phyloP scores from a whole-genome alignment of 225 moss, liverwort and hornwort genomes.

The Marchantia polymorpha region DNA sequence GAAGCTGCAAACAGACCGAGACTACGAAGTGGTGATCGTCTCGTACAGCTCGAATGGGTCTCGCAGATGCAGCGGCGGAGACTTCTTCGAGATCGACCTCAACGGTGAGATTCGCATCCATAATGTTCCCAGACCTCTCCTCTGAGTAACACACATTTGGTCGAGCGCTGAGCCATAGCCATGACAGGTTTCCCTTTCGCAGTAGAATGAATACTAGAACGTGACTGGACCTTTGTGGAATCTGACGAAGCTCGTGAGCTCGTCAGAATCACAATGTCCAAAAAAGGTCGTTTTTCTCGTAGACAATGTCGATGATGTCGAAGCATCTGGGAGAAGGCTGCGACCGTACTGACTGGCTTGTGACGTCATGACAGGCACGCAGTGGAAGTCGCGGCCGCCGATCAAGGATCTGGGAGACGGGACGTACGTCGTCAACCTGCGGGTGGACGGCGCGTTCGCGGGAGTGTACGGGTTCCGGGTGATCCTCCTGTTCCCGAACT shows the following conservation, averaged over 20 bases:
- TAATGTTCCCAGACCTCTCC: no score
- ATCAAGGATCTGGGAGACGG: constrained; percentile 35
- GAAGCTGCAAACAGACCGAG: constrained; percentile 10
- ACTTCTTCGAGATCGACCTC: constrained; percentile 25
- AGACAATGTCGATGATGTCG: no score
- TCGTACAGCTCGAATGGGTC: constrained; percentile 19
- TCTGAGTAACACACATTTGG: no score
- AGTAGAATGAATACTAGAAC: no score
- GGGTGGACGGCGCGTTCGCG: constrained; percentile 6
- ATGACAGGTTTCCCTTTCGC: no score
- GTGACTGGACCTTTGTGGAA: not conserved
- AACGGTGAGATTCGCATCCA: constrained; percentile 14
- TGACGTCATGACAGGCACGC: not conserved
- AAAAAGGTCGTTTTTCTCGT: no score
- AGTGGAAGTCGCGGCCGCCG: constrained; percentile 37
- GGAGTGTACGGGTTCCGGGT: constrained; percentile 23
- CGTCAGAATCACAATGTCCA: not conserved
- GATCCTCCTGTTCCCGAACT: constrained; percentile 29
- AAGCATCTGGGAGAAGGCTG: no score
- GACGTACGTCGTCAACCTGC: constrained; percentile 24
- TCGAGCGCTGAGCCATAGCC: no score
- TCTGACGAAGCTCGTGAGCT: not conserved
- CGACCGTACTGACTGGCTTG: no score
- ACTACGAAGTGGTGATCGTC: constrained; percentile 20
- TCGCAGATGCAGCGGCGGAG: constrained; percentile 22